Percentiles rank a stretch among this genome's conserved stretches.
Evolutionary conservation across 2,329 filamentous ascomycete genomes (phyloP).

Genomic region (Bertia moriformis): DNA sequence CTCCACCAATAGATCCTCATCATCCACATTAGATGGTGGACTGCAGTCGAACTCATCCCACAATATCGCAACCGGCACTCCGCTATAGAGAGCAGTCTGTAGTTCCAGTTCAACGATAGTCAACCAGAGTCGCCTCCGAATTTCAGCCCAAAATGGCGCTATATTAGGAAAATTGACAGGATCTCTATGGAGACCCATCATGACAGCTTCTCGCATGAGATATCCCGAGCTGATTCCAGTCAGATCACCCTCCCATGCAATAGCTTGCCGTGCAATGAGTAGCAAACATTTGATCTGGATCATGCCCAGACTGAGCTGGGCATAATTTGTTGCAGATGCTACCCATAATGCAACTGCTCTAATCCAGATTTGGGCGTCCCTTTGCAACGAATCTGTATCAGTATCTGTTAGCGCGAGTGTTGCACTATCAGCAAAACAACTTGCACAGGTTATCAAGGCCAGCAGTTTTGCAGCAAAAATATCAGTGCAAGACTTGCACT

Average conservation of each 20-base stretch:
- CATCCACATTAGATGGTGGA: constrained; percentile 33
- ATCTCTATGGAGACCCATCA: constrained; percentile 43
- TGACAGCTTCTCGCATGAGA: constrained; percentile 36
- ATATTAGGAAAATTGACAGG: constrained; percentile 31
- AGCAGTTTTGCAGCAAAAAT: constrained; percentile 36
- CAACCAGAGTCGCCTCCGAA: constrained; percentile 39
- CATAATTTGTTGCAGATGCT: background rate
- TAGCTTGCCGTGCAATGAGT: constrained; percentile 29
- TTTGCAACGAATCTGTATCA: constrained; percentile 22
- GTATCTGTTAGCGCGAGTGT: background rate
- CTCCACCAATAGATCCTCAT: constrained; percentile 12
- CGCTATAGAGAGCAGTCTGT: constrained; percentile 32
- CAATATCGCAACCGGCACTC: constrained; percentile 31
- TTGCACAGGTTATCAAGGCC: constrained; percentile 35
- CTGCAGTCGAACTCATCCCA: constrained; percentile 31
- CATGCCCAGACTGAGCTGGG: constrained; percentile 8
- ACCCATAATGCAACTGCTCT: constrained; percentile 37
- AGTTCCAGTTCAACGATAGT: constrained; percentile 37
- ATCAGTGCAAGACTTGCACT: constrained; percentile 16
- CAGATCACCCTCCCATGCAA: constrained; percentile 31
- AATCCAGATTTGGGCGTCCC: constrained; percentile 30
- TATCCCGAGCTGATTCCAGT: constrained; percentile 34
- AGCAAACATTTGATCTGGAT: constrained; percentile 38
- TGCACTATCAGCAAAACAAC: constrained; percentile 26
- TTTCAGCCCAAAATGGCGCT: constrained; percentile 30